A percentile compares a stretch with the other conserved stretches of the same genome.
Conservation (phyloP, 2,329 filamentous ascomycete genomes). For the Boeremia exigua region DNA sequence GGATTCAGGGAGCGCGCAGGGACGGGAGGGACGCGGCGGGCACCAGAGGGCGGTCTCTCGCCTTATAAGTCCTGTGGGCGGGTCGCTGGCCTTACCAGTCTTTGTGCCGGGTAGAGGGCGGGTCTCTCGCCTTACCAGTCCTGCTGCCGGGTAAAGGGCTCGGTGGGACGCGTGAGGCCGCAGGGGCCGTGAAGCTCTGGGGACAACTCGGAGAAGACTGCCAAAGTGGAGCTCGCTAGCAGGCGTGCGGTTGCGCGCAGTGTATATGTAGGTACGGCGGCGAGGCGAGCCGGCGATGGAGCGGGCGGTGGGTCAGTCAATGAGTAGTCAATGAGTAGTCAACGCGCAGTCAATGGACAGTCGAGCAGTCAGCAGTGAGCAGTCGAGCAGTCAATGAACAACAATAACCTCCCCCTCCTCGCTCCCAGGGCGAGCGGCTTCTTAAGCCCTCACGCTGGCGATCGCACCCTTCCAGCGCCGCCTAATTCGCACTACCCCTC, state of each 20-base stretch:
- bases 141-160: conserved; percentile 48
- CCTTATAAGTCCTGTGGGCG: conserved; percentile 40
- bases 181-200: conserved; percentile 34
- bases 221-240: conserved; percentile 28
- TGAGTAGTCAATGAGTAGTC: too few species aligned
- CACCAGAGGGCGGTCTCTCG: conserved; percentile 15
- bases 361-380: too few species aligned
- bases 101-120: conserved; percentile 6
- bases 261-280: too few species aligned
- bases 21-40: conserved; percentile 6
- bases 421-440: conserved; percentile 28
- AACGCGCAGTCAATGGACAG: too few species aligned
- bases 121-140: conserved; percentile 31
- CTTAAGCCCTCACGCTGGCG: conserved; percentile 18
- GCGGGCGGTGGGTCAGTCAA: too few species aligned
- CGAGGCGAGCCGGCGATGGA: too few species aligned
- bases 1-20: neutral
- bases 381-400: neutral
- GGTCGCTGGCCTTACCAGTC: too few species aligned
- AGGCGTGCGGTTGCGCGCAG: too few species aligned
- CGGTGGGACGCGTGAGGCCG: conserved; percentile 37
- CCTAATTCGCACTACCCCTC: conserved; percentile 34
- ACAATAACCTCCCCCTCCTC: neutral
- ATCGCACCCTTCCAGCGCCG: too few species aligned
- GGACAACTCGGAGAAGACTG: conserved; percentile 34